Evolutionary conservation across 106 monocot species (phyloP).

Genomic region (Cymbidium sinense): DNA sequence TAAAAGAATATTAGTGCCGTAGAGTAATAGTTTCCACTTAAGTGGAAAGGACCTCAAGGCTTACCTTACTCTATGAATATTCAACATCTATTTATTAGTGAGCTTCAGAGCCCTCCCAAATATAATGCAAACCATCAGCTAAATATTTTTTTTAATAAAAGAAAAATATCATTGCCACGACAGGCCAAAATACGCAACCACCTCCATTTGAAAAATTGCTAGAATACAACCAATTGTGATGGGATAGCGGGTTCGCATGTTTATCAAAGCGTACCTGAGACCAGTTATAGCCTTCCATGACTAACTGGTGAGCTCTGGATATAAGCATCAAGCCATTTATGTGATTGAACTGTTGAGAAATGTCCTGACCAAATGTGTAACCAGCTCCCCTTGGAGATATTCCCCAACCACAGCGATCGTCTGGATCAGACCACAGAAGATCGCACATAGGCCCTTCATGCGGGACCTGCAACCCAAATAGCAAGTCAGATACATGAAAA

Average conservation of each 20-base stretch:
- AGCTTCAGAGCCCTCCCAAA: neutral
- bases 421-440: constrained; percentile 87
- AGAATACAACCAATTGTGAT: neutral
- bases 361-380: constrained; percentile 73
- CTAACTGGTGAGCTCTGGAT: constrained; percentile 66
- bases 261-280: constrained; percentile 35
- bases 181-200: too few relatives aligned
- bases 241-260: neutral
- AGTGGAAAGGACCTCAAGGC: too few relatives aligned
- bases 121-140: neutral
- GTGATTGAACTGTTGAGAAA: constrained; percentile 67
- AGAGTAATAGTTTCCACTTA: too few relatives aligned
- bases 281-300: constrained; percentile 83
- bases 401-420: constrained; percentile 90
- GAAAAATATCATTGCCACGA: too few relatives aligned
- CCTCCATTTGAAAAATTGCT: too few relatives aligned
- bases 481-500: neutral
- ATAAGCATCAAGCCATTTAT: constrained; percentile 59
- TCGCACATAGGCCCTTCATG: constrained; percentile 95
- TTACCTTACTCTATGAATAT: neutral
- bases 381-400: constrained; percentile 88
- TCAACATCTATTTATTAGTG: neutral
- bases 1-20: too few relatives aligned
- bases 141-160: neutral
- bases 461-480: constrained; percentile 47